A percentile compares a stretch with the other conserved stretches of the same genome.
Evolutionary conservation across 345 rosid species (phyloP).

Genomic region (Moricandia moricandioides): DNA sequence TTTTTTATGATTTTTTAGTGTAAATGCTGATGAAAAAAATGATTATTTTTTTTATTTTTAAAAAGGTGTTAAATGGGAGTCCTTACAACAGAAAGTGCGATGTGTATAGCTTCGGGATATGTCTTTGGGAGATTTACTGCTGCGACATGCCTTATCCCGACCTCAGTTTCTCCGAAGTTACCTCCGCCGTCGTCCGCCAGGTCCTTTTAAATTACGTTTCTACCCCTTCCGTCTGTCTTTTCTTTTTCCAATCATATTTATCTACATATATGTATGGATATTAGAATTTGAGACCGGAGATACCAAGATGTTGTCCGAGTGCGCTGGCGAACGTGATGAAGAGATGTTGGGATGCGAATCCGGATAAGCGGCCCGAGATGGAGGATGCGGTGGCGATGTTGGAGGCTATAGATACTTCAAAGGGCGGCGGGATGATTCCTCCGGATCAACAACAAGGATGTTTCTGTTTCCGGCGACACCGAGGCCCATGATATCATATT

Average conservation of each 20-base stretch:
- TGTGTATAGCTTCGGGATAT: slow-evolving; percentile 95
- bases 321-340: slow-evolving; percentile 87
- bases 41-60: neutral
- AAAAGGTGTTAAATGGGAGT: slow-evolving; percentile 86
- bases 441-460: slow-evolving; percentile 79
- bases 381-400: slow-evolving; percentile 81
- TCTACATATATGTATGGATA: neutral
- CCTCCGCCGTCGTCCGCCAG: slow-evolving; percentile 97
- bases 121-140: slow-evolving; percentile 97
- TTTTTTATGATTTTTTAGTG: neutral
- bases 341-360: slow-evolving; percentile 96
- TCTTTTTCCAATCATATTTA: neutral
- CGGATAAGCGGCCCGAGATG: slow-evolving; percentile 94
- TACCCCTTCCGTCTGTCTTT: neutral
- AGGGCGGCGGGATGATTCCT: slow-evolving; percentile 98
- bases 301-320: slow-evolving; percentile 95
- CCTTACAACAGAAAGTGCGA: slow-evolving; percentile 93
- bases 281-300: slow-evolving; percentile 92
- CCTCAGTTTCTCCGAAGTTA: slow-evolving; percentile 94
- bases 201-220: slow-evolving; percentile 31
- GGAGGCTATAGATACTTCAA: slow-evolving; percentile 86
- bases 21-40: neutral
- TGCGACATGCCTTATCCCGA: slow-evolving; percentile 99
- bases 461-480: slow-evolving; percentile 65
- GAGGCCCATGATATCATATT: slow-evolving; percentile 60